These are phyloP conservation scores for Penicillium daleae DNA, from an alignment of 495 filamentous ascomycete genomes.

Conservation along the genomic window DNA sequence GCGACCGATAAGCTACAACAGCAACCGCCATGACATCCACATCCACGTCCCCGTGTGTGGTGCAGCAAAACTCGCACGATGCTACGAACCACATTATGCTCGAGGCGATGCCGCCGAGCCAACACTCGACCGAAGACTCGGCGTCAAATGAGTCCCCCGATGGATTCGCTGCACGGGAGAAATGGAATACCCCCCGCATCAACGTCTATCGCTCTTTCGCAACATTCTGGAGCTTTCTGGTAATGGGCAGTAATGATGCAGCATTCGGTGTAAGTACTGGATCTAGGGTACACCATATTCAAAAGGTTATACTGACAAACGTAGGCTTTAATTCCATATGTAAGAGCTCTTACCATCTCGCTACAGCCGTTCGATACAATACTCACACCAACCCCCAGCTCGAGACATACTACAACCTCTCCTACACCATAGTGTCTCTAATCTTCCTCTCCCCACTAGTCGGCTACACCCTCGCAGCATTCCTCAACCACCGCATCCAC, in stretches of 20 bases:
- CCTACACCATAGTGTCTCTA: slow-evolving; percentile 63
- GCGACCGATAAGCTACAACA: background rate
- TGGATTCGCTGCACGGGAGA: slow-evolving; percentile 25
- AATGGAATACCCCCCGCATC: slow-evolving; percentile 70
- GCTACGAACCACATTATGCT: slow-evolving; percentile 22
- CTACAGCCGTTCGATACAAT: background rate
- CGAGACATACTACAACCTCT: slow-evolving; percentile 60
- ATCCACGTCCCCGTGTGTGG: slow-evolving; percentile 9
- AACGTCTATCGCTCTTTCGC: slow-evolving; percentile 68
- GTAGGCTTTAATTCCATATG: slow-evolving; percentile 65
- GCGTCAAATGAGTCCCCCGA: slow-evolving; percentile 3
- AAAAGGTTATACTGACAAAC: background rate
- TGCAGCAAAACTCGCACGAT: slow-evolving; percentile 18
- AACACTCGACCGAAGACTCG: background rate
- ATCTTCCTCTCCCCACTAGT: slow-evolving; percentile 64
- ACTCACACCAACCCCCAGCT: slow-evolving; percentile 42
- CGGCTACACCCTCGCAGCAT: slow-evolving; percentile 60
- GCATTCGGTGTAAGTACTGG: slow-evolving; percentile 65
- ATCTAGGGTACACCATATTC: too few relatives aligned
- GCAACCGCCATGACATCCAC: slow-evolving; percentile 19
- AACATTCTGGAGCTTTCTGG: slow-evolving; percentile 74
- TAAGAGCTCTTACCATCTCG: slow-evolving; percentile 23
- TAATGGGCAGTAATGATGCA: slow-evolving; percentile 83
- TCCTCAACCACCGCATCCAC: slow-evolving; percentile 63
- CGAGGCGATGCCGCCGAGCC: slow-evolving; percentile 22